Percentiles rank a stretch among this genome's conserved stretches.
These are phyloP conservation scores for Candida insectorum DNA, from an alignment of 805 yeast species.

Conservation along the genomic window DNA sequence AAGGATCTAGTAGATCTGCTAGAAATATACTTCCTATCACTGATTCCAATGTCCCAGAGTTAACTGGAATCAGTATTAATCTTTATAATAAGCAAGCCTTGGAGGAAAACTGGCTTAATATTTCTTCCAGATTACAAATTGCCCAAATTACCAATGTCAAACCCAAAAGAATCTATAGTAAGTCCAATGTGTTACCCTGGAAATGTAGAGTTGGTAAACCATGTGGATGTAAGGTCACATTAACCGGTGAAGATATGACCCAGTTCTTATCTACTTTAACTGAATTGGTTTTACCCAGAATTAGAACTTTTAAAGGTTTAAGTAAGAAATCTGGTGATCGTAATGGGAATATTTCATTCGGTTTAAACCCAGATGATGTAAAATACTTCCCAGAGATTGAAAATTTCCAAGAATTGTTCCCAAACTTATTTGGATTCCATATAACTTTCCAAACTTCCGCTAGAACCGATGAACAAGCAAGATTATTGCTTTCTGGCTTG, in stretches of 20 bases:
- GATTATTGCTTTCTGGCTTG: slow-evolving; percentile 73
- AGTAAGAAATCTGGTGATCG: slow-evolving; percentile 76
- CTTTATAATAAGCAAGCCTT: slow-evolving; percentile 74
- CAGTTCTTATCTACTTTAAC: slow-evolving; percentile 85
- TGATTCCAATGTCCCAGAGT: slow-evolving; percentile 67
- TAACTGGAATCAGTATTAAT: slow-evolving; percentile 67
- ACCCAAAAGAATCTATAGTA: slow-evolving; percentile 70
- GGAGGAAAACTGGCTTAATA: slow-evolving; percentile 66
- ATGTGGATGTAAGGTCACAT: slow-evolving; percentile 83
- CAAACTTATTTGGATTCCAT: slow-evolving; percentile 80
- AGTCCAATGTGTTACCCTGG: slow-evolving; percentile 81
- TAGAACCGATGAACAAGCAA: slow-evolving; percentile 85
- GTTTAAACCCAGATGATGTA: slow-evolving; percentile 72
- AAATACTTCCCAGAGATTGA: slow-evolving; percentile 91
- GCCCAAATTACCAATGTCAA: slow-evolving; percentile 94
- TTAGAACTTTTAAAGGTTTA: slow-evolving; percentile 82
- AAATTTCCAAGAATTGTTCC: slow-evolving; percentile 85
- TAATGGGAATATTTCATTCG: slow-evolving; percentile 82
- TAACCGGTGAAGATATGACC: slow-evolving; percentile 76
- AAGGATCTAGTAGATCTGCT: slow-evolving; percentile 69
- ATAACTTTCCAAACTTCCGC: slow-evolving; percentile 84
- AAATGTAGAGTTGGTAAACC: slow-evolving; percentile 81
- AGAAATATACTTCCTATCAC: slow-evolving; percentile 69
- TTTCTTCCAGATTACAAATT: slow-evolving; percentile 72
- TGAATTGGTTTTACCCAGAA: slow-evolving; percentile 89